Base-by-base conservation (phyloP, 2,329 filamentous ascomycete genomes). In the Trichoderma oligosporum region DNA sequence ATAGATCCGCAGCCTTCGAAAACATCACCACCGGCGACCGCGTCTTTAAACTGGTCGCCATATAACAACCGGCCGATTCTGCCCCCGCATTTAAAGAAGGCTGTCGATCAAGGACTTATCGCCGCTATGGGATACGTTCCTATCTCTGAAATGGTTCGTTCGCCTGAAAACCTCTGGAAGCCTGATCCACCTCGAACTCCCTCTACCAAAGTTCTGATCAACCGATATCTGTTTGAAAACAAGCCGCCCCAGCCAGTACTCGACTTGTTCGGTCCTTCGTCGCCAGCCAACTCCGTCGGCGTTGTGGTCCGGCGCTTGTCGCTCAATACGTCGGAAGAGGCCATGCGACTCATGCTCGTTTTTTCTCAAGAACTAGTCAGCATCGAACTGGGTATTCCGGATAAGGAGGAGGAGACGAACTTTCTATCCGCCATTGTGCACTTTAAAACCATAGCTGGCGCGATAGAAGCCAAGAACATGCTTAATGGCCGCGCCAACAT, bases 231-330 rank as follows among this genome's bases (percentile, higher is more conserved):
- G 25, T 63, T 63, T 52, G 77, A 79, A 31, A 71, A 71, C 68
- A 76, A 79, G 62, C 66, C 70, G 55, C 66, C 68, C 53, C 74
- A 72, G 58, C 70, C 76, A 16, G 66, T 75, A 42, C 73, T 73
- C 58, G 72, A 70, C 1, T 72, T 74, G 3, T 76, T 73, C 60
- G 66, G 72, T 58, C 66, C 65, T 56, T 67, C 71, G 14, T 58
- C 68, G 45, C 38, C 49, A n/a, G 72, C 54, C 48, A 73, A 46
- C 67, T 71, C 51, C 68, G 73, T 63, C 66, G 76, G 61, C 20
- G 73, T 83, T 33, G 66, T 82, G 45, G 81, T 85, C 59, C 79
- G 79, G 52, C 75, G 77, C 61, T 73, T 86, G 11, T 82, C 82
- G 1, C 61, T 73, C 48, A 78, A 80, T 62, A 82, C 78, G 3